phyloP scores from a whole-genome alignment of 768 basidiomycete genomes.

The Boletus rex-veris region DNA sequence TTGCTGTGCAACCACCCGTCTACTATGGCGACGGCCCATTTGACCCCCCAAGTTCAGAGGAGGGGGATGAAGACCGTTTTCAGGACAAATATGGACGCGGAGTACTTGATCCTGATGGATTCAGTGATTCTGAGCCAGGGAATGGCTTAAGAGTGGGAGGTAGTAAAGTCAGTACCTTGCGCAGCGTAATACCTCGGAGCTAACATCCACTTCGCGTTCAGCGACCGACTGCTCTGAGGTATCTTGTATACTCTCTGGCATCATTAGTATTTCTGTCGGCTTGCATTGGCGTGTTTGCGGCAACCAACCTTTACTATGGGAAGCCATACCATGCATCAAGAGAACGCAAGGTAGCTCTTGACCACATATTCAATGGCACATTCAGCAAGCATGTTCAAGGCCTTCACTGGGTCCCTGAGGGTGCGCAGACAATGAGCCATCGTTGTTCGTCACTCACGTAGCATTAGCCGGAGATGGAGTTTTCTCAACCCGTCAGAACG shows the following conservation, averaged over 20 bases:
- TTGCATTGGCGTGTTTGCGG: slow-evolving; percentile 76
- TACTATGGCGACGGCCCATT: slow-evolving; percentile 81
- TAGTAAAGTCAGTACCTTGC: slow-evolving; percentile 31
- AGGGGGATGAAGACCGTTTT: slow-evolving; percentile 51
- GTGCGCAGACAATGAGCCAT: slow-evolving; percentile 38
- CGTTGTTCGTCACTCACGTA: slow-evolving; percentile 4
- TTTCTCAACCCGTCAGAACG: slow-evolving; percentile 61
- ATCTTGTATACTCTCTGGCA: slow-evolving; percentile 58
- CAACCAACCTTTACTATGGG: slow-evolving; percentile 60
- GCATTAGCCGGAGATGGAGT: slow-evolving; percentile 88
- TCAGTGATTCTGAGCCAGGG: slow-evolving; percentile 27
- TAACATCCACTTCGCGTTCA: slow-evolving; percentile 21
- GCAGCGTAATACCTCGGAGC: not conserved
- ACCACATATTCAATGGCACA: slow-evolving; percentile 91
- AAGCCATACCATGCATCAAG: slow-evolving; percentile 51
- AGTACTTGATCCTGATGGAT: slow-evolving; percentile 1
- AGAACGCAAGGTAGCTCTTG: slow-evolving; percentile 70
- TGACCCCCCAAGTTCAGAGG: slow-evolving; percentile 76
- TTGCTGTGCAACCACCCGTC: slow-evolving; percentile 27
- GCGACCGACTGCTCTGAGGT: slow-evolving; percentile 54
- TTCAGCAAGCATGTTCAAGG: slow-evolving; percentile 48
- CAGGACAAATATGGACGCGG: slow-evolving; percentile 42
- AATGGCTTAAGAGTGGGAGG: slow-evolving; percentile 35
- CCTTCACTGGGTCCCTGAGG: slow-evolving; percentile 90
- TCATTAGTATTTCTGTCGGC: slow-evolving; percentile 59